A percentile compares a stretch with the other conserved stretches of the same genome.
Evolutionary conservation across 768 basidiomycete species (phyloP).

Genomic region (Leccinum variicolor): DNA sequence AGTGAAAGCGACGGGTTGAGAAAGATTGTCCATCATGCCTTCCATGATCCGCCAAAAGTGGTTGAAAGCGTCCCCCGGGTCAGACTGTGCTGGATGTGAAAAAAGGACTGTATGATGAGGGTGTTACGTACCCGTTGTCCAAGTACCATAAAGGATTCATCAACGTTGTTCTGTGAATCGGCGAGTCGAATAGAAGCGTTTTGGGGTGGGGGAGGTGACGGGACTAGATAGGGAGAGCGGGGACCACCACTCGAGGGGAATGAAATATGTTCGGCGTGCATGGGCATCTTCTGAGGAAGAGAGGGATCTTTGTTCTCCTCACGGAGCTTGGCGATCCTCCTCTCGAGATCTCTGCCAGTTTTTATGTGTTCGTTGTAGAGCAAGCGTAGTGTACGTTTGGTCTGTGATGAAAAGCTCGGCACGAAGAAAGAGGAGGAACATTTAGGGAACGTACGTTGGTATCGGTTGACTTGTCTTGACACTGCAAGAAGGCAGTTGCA

Average conservation of each 20-base stretch:
- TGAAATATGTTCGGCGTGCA: conserved; percentile 22
- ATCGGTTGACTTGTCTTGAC: conserved; percentile 70
- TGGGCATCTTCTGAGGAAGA: conserved; percentile 56
- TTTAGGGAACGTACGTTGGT: conserved; percentile 52
- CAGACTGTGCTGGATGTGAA: conserved; percentile 45
- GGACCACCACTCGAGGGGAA: conserved; percentile 14
- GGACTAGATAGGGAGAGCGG: conserved; percentile 28
- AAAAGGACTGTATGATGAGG: too few relatives aligned
- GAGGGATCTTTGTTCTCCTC: conserved; percentile 77
- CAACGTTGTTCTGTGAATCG: conserved; percentile 63
- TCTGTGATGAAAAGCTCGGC: conserved; percentile 38
- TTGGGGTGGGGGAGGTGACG: conserved; percentile 47
- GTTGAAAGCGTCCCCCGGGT: conserved; percentile 84
- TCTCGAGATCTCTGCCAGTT: conserved; percentile 65
- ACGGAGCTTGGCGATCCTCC: conserved; percentile 66
- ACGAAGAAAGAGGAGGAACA: neutral
- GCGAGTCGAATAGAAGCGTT: conserved; percentile 33
- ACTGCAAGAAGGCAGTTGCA: conserved; percentile 69
- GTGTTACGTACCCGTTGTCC: conserved; percentile 60
- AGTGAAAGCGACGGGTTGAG: conserved; percentile 75
- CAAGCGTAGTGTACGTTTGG: conserved; percentile 74
- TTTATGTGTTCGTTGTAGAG: conserved; percentile 73
- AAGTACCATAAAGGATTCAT: conserved; percentile 87
- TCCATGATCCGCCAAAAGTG: conserved; percentile 89
- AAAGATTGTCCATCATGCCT: conserved; percentile 82